Evolutionary conservation across 2,329 filamentous ascomycete species (phyloP).

Genomic region (Dryadomyces sulphureus): DNA sequence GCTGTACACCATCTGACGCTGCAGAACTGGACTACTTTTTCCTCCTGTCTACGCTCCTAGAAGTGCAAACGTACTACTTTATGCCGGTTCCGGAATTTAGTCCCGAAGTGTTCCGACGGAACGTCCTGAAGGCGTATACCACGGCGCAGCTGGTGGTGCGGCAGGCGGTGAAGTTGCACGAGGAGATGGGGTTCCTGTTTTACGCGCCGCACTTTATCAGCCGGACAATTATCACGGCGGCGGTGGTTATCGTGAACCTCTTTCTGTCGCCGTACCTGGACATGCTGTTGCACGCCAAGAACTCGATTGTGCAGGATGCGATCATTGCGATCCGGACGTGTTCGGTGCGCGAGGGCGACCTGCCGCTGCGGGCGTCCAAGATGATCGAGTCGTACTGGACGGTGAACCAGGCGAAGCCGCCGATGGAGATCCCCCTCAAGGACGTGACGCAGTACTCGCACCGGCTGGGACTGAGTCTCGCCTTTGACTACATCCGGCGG

Average conservation of each 20-base stretch:
- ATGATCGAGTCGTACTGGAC: slow-evolving; percentile 36
- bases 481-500: slow-evolving; percentile 32
- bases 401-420: slow-evolving; percentile 21
- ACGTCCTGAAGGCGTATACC: slow-evolving; percentile 30
- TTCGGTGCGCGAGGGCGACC: slow-evolving; percentile 32
- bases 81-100: slow-evolving; percentile 25
- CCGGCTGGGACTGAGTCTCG: slow-evolving; percentile 32
- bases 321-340: slow-evolving; percentile 24
- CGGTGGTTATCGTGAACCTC: slow-evolving; percentile 29
- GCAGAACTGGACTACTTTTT: slow-evolving; percentile 33
- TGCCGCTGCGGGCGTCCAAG: slow-evolving; percentile 27
- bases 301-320: slow-evolving; percentile 17
- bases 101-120: slow-evolving; percentile 24
- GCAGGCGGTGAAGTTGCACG: slow-evolving; percentile 26
- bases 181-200: slow-evolving; percentile 22
- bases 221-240: slow-evolving; percentile 29
- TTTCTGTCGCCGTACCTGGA: slow-evolving; percentile 29
- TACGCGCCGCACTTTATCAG: slow-evolving; percentile 36
- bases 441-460: slow-evolving; percentile 26
- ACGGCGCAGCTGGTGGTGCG: slow-evolving; percentile 31
- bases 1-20: slow-evolving; percentile 4
- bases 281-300: slow-evolving; percentile 13
- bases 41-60: slow-evolving; percentile 32
- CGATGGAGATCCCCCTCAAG: slow-evolving; percentile 20
- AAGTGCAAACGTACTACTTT: slow-evolving; percentile 39